Evolutionary conservation across 2,329 filamentous ascomycete genomes (phyloP), one percentile per base, ranked within the genome.

Genomic region (Chrysoporthe cubensis): DNA sequence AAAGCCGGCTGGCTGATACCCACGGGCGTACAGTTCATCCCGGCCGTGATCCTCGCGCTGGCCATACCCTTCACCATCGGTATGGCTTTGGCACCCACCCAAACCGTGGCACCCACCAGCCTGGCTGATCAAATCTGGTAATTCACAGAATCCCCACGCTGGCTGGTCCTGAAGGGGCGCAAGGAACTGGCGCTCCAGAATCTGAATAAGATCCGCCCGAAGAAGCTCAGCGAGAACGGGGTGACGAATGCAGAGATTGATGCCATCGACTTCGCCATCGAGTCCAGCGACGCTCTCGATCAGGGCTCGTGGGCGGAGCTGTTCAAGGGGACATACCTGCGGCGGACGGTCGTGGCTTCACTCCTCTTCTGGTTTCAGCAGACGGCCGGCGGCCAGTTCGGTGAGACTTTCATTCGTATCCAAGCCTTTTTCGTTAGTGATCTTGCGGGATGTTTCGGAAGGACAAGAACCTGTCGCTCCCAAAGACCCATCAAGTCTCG

Each of bases 221-320:
- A 57, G 46, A 16, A 26, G 34, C 57, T 60, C 9, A 40, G 40
- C n/a, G 57, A 60, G 37, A 77, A 80, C n/a, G 80, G 79, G 1
- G 73, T 84, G 4, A 60, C 57, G 1, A 60, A 13, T 1, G 57
- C 57, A 14, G 57, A 60, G 42, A 52, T 64, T 42, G 37, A 64
- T 43, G 65, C 65, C 26, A 42, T 66, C 14, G 65, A 66, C 7
- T 48, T 50, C 6, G 44, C 59, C 50, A 54, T 63, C 18, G 61
- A 50, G 34, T 46, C 44, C 37, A 40, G 11, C 42, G n/a, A 65
- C 16, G 52, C 56, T 57, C 46, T 46, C 7, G 40, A 65, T 16
- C 34, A 56, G 32, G 58, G 65, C 43, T 57, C 58, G 1, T 66
- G 64, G 64, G 16, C 42, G 4, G 64, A 66, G 8, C 37, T 66